These are phyloP conservation scores for Starmerella powellii DNA, from an alignment of 805 yeast species.

Conservation along the genomic window DNA sequence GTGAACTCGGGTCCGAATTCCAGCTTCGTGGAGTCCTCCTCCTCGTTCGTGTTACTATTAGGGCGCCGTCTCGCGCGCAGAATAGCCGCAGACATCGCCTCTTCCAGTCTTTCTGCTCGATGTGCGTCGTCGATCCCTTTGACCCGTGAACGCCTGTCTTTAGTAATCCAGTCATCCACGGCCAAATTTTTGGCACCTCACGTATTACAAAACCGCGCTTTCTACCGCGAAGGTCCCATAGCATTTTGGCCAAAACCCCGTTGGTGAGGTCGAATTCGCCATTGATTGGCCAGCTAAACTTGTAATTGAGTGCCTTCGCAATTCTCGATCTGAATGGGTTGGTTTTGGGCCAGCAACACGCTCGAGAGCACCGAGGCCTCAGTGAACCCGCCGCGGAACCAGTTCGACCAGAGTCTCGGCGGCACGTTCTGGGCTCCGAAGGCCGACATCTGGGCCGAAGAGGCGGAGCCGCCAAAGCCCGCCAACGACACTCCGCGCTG, in stretches of 20 bases:
- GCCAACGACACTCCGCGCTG: conserved; percentile 24
- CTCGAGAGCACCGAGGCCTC: background rate
- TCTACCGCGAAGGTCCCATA: too few species aligned
- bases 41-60: conserved; percentile 36
- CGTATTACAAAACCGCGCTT: too few species aligned
- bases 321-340: too few species aligned
- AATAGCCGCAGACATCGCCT: conserved; percentile 16
- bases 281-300: too few species aligned
- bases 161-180: too few species aligned
- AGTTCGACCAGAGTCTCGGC: background rate
- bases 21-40: conserved; percentile 80
- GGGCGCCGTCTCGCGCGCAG: conserved; percentile 17
- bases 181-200: too few species aligned
- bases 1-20: conserved; percentile 91
- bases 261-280: too few species aligned
- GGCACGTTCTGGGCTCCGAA: conserved; percentile 19
- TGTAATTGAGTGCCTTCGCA: too few species aligned
- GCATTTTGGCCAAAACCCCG: too few species aligned
- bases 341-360: conserved; percentile 71
- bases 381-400: background rate
- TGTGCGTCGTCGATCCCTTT: too few species aligned
- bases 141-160: too few species aligned
- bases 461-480: background rate
- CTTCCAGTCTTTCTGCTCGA: background rate
- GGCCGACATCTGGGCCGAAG: conserved; percentile 13